Percentiles rank a stretch among this genome's conserved stretches.
phyloP scores from a whole-genome alignment of 371 early-diverging fungal species.

The Amoeboaphelidium occidentale region DNA sequence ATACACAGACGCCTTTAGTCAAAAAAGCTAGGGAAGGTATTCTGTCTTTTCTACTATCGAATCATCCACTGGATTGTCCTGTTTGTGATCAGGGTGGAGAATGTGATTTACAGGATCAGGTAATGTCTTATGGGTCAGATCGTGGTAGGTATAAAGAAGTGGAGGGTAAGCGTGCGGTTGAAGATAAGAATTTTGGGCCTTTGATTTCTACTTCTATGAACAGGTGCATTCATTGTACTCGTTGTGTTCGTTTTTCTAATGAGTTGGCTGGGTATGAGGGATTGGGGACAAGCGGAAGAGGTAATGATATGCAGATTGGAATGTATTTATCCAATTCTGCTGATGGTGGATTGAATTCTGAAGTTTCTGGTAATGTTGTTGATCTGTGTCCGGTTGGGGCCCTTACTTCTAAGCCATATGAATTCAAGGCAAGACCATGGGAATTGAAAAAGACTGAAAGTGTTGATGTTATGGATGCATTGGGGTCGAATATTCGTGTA shows the following conservation, averaged over 20 bases:
- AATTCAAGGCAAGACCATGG: constrained; percentile 84
- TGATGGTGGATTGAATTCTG: constrained; percentile 61
- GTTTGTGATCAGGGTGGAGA: constrained; percentile 97
- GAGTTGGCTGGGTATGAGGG: constrained; percentile 89
- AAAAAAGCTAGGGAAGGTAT: constrained; percentile 95
- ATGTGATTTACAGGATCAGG: constrained; percentile 94
- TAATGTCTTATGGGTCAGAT: constrained; percentile 81
- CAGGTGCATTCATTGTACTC: constrained; percentile 95
- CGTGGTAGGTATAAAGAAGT: constrained; percentile 66
- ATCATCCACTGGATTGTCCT: constrained; percentile 92
- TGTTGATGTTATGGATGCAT: constrained; percentile 80
- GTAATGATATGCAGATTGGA: constrained; percentile 93
- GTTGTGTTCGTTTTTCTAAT: constrained; percentile 93
- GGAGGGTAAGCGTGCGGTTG: constrained; percentile 77
- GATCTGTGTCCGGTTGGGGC: constrained; percentile 96
- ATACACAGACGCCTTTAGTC: constrained; percentile 75
- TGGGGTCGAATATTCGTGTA: constrained; percentile 80
- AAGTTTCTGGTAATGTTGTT: constrained; percentile 90
- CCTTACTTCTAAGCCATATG: constrained; percentile 85
- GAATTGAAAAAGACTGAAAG: constrained; percentile 86
- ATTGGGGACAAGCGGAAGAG: constrained; percentile 82
- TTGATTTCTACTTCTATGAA: constrained; percentile 89
- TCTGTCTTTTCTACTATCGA: constrained; percentile 88
- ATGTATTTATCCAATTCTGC: constrained; percentile 41
- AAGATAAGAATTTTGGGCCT: constrained; percentile 91